Base-by-base conservation (phyloP, 306 rosid species). In the Glycine latifolia region DNA sequence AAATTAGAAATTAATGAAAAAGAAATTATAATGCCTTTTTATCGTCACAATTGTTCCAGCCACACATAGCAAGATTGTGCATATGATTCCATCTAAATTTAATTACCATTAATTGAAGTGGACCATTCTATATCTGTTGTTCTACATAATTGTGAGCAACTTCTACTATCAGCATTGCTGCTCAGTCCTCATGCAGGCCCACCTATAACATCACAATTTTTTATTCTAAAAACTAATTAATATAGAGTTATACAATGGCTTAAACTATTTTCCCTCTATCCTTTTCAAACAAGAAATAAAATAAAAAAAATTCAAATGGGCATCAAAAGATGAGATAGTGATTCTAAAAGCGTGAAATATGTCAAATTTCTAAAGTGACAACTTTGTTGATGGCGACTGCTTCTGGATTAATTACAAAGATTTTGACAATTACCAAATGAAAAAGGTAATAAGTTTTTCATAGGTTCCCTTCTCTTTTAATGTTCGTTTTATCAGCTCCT, bases 391-490 rank as follows among this genome's bases (percentile, higher is more conserved):
- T 17, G 0, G 20, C 2, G 17, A 48, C 56, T 12, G 35, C 59
- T 47, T 47, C 56, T 69, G 54, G 11, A 47, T 71, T 31, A 71
- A 71, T 52, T 31, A 31, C 26, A 31, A 13, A 14, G 46, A 49
- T 37, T 53, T 31, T 59, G 41, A 13, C 53, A 56, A 58, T 56
- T 67, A 55, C 53, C 67, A 41, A 56, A 56, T 74, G 67, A 58
- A 17, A 63, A 63, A 20, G 56, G 14, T 74, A 7, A 16, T 35
- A 0, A 2, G 14, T 52, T 13, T 71, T 67, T 43, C 14, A 31
- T 3, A 33, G 31, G 66, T 58, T 74, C 20, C 31, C 3, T 55
- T 16, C 39, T 12, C 31, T 66, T 66, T 14, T 14, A 39, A 39
- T 8, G 31, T 15, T 43, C 14, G 8, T 67, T n/a, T 67, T 3